Percentiles rank a stretch among this genome's conserved stretches.
These are phyloP conservation scores for Tilletiaria anomala DNA, from an alignment of 1,284 basidiomycete genomes.

Conservation along the genomic window DNA sequence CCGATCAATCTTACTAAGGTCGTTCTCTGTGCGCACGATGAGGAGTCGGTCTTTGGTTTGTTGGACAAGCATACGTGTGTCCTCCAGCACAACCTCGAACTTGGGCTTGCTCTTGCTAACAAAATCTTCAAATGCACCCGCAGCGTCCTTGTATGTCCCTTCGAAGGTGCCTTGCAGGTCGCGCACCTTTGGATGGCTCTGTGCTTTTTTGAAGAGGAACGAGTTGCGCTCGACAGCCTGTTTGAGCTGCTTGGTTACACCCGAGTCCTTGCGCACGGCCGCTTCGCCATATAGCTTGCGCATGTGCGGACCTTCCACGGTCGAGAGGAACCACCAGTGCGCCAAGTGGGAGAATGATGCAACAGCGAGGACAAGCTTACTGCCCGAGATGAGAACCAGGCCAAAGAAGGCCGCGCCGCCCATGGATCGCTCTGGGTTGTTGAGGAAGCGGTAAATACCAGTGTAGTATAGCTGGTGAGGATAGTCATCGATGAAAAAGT, in stretches of 20 bases:
- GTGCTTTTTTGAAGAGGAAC: constrained; percentile 15
- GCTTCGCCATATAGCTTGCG: constrained; percentile 74
- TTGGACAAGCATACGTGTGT: constrained; percentile 79
- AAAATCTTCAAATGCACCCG: constrained; percentile 79
- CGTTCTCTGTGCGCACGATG: constrained; percentile 21
- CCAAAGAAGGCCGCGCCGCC: constrained; percentile 92
- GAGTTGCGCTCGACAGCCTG: constrained; percentile 60
- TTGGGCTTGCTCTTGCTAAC: constrained; percentile 48
- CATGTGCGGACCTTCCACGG: constrained; percentile 69
- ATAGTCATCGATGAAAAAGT: constrained; percentile 87
- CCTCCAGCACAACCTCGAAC: constrained; percentile 51
- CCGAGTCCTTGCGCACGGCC: constrained; percentile 79
- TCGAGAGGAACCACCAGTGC: constrained; percentile 41
- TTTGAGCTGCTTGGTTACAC: constrained; percentile 90
- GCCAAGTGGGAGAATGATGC: constrained; percentile 65
- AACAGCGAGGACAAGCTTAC: constrained; percentile 67
- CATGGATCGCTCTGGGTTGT: constrained; percentile 80
- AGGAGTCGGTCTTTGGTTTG: constrained; percentile 61
- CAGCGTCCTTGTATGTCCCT: constrained; percentile 83
- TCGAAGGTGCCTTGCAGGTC: constrained; percentile 87
- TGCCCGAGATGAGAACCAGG: constrained; percentile 73
- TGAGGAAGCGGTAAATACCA: constrained; percentile 80
- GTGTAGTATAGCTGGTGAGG: constrained; percentile 83
- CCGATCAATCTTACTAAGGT: constrained; percentile 16
- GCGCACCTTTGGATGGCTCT: constrained; percentile 47